These are phyloP conservation scores for Pichia insulana DNA, from an alignment of 805 yeast genomes.

Conservation along the genomic window DNA sequence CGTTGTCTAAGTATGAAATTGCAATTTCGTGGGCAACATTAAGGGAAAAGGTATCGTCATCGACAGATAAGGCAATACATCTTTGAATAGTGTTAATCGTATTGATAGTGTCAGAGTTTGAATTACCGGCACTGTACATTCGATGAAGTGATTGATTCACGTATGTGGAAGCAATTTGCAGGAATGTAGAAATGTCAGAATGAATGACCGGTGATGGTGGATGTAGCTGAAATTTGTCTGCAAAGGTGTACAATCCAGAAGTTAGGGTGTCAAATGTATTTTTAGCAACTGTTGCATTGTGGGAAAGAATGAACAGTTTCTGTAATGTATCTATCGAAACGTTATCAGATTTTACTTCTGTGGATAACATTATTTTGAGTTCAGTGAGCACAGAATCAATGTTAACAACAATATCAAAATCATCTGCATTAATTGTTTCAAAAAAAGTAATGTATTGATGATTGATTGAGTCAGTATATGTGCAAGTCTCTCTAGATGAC, in stretches of 20 bases:
- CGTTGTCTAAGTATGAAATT: conserved; percentile 1
- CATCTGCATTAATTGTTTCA: conserved; percentile 9
- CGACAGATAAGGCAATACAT: background rate
- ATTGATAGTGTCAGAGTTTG: background rate
- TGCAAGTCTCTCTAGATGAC: background rate
- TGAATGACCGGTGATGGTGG: no score
- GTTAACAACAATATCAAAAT: conserved; percentile 14
- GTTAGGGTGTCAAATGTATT: background rate
- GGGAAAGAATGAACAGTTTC: conserved; percentile 5
- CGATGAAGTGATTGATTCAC: background rate
- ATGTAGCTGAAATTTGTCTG: background rate
- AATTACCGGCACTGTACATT: background rate
- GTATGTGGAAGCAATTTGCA: background rate
- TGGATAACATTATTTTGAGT: conserved; percentile 1
- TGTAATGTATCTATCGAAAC: conserved; percentile 3
- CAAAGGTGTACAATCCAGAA: background rate
- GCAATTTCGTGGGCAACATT: conserved; percentile 2
- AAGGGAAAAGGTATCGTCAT: background rate
- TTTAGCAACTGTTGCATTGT: background rate
- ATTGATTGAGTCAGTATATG: conserved; percentile 17
- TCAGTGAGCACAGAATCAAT: conserved; percentile 16
- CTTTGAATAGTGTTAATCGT: conserved; percentile 3
- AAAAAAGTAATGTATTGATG: conserved; percentile 16
- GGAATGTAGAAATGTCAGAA: background rate
- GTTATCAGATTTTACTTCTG: background rate